Evolutionary conservation across 441 rosid species (phyloP), one percentile per base, ranked within the genome.

Genomic region (Brassica hybrid): DNA sequence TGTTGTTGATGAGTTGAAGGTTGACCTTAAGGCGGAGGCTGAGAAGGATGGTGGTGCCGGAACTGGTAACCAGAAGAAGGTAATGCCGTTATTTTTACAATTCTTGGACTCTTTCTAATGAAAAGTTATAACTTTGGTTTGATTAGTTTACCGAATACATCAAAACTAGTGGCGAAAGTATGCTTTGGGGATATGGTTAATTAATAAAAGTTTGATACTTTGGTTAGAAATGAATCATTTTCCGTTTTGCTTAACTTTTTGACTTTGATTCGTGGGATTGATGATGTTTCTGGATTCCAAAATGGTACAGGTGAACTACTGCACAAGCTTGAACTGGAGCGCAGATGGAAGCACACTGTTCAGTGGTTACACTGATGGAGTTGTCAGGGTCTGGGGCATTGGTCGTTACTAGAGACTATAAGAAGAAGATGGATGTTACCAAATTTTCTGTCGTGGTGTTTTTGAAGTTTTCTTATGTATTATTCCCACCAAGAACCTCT

Each of bases 251-350:
- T 13, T 38, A 2, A n/a, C n/a, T n/a, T n/a, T n/a, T n/a, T n/a
- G n/a, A n/a, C n/a, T n/a, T n/a, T 38, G 45, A 2, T 38, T 38
- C 45, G 0, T 34, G 41, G 9, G 41, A 34, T 7, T 34, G 41
- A 34, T 34, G 41, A 7, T 34, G 41, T 34, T 25, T 62, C 10
- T 25, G 5, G 11, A 58, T 58, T 60, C 4, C 2, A 61, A 16
- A 30, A 48, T 50, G 19, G 71, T 48, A n/a, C 88, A 94, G 98
- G 90, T 87, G 58, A 94, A 88, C 14, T 90, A 86, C 85, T 94
- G 98, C 86, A 92, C 97, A 41, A 77, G 98, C 88, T 86, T 94
- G 88, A 90, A 73, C 92, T 94, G 98, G 98, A 94, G 93, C 67
- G 86, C 86, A 0, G 98, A 94, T 85, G 98, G 98, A 77, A 94